Base-by-base conservation (phyloP, 495 filamentous ascomycete species). In the Penicillium paradoxum region DNA sequence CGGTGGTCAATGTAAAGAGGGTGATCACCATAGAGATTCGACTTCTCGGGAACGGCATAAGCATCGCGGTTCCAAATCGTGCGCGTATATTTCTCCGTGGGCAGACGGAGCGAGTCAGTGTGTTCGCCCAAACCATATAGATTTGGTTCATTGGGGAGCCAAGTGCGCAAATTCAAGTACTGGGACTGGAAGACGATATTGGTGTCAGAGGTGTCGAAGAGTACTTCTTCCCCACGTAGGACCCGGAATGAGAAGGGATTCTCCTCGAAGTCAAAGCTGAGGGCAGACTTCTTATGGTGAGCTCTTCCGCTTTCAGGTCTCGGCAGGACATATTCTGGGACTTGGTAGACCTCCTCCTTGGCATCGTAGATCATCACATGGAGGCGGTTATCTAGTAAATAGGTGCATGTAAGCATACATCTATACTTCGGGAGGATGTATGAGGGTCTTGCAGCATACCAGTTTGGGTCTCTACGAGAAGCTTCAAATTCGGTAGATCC, bases 1-100 rank as follows among this genome's bases (percentile, higher is more conserved):
- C 90, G 81, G 62, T 90, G 85, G 53, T 95, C 90, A 56, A 87
- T 85, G 70, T 95, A 96, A 11, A 96, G 74, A 0, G 90, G 90
- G 59, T 95, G 90, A 54, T 79, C 83, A 6, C 89, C 88, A 57
- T 96, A 95, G 18, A 93, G 66, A 62, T 95, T 96, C n/a, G 79
- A 74, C 46, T 85, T 80, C 8, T 80, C 66, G 8, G 80, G 81
- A 51, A 88, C 77, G 4, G 71, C 72, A 58, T 86, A 90, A 0
- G 87, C 66, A 68, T 93, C 89, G 43, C 88, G 83, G 19, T 79
- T 82, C 90, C 90, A 95, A 13, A 95, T 63, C 0, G 90, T 95
- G 10, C 90, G 80, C 24, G 83, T 86, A 64, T 91, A 92, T 65
- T 88, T 81, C 14, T 78, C 82, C 0, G 81, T 89, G 30, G 84